Evolutionary conservation across 108 stramenopile genomes (phyloP).

Genomic region (Pseudonitzschia multistriata): DNA sequence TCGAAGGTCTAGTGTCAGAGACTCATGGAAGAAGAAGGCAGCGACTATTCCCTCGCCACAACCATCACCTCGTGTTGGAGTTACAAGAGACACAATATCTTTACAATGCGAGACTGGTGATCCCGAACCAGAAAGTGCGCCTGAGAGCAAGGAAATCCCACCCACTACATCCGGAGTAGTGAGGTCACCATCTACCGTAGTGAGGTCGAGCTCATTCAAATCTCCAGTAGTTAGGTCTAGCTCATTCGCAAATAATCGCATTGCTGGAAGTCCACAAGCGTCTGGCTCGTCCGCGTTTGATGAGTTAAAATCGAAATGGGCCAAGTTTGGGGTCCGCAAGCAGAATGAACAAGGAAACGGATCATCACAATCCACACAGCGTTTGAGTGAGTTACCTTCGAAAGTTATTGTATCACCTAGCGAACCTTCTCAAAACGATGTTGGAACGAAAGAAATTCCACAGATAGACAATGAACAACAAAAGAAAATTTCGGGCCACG

Average conservation of each 20-base stretch:
- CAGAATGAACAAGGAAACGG: background rate
- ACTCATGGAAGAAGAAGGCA: conserved; percentile 20
- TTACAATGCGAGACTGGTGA: too few species aligned
- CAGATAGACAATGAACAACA: too few species aligned
- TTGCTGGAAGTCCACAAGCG: background rate
- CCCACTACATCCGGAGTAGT: background rate
- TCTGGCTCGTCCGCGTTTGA: conserved; percentile 15
- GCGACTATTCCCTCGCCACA: conserved; percentile 1
- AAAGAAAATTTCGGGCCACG: too few species aligned
- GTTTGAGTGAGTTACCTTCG: background rate
- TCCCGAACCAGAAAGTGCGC: background rate
- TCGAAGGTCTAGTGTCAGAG: background rate
- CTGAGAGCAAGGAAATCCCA: background rate
- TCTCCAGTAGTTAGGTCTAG: too few species aligned
- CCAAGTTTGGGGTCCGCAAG: conserved; percentile 19
- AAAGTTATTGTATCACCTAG: too few species aligned
- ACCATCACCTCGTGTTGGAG: background rate
- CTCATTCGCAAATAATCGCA: background rate
- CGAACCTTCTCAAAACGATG: too few species aligned
- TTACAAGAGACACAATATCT: background rate
- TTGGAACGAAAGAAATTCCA: too few species aligned
- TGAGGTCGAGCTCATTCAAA: too few species aligned
- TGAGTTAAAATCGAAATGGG: conserved; percentile 33
- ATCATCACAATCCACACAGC: background rate
- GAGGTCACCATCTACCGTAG: too few species aligned